Evolutionary conservation across 2,329 filamentous ascomycete species (phyloP).

Genomic region (Periconia digitata): DNA sequence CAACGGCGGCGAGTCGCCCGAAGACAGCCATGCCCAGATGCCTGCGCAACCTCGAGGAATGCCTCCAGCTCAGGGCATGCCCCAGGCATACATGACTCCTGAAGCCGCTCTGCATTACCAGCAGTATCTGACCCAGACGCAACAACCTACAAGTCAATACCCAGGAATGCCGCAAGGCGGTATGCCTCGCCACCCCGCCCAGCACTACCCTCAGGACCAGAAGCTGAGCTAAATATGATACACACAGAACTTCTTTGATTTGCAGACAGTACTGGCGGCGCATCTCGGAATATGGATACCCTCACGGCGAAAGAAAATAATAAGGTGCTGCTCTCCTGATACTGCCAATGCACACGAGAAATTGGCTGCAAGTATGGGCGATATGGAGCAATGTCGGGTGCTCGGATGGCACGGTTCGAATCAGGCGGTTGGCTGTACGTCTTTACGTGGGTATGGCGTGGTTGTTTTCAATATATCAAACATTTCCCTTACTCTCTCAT

Average conservation of each 20-base stretch:
- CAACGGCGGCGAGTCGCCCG: constrained; percentile 76
- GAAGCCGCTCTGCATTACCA: constrained; percentile 79
- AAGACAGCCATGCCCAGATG: constrained; percentile 81
- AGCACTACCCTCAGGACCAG: constrained; percentile 70
- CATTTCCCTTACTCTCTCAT: constrained; percentile 19
- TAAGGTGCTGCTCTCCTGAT: constrained; percentile 30
- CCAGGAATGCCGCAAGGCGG: constrained; percentile 73
- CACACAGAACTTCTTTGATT: constrained; percentile 24
- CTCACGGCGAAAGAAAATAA: constrained; percentile 43
- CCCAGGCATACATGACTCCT: constrained; percentile 64
- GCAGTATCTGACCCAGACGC: constrained; percentile 70
- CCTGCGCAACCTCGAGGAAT: constrained; percentile 69
- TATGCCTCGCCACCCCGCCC: constrained; percentile 62
- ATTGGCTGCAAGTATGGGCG: constrained; percentile 23
- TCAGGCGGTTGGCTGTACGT: constrained; percentile 33
- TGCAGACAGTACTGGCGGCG: constrained; percentile 34
- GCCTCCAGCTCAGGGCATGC: constrained; percentile 67
- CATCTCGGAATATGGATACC: constrained; percentile 43
- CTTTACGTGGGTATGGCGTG: constrained; percentile 41
- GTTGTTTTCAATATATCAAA: constrained; percentile 26
- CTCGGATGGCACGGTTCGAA: constrained; percentile 25
- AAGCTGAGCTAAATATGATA: constrained; percentile 41
- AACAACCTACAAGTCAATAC: constrained; percentile 66
- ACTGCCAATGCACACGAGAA: constrained; percentile 18
- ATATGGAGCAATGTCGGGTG: constrained; percentile 37